Evolutionary conservation across 306 rosid species (phyloP), one percentile per base, ranked within the genome.

Genomic region (Phaseolus lunatus): DNA sequence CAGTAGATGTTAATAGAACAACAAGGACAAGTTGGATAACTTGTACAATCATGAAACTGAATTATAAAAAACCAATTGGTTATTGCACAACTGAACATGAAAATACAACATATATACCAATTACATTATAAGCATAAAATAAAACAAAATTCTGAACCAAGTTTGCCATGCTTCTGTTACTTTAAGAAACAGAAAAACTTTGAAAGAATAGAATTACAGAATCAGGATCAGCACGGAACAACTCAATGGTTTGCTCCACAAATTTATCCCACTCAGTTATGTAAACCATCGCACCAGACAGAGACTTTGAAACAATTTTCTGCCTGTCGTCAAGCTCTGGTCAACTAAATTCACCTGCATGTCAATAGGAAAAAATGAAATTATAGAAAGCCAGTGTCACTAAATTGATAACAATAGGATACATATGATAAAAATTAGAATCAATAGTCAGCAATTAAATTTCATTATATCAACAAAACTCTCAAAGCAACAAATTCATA

Each of bases 161-260:
- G 41, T 43, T 24, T 41, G 13, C 12, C 35, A 54, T 6, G 53
- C 12, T 70, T 23, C 44, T 33, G 37, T 58, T 11, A 22, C 43
- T 15, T 29, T 22, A 13, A 41, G 13, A 70, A 39, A 53, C 0
- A 0, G 22, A 33, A 62, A 20, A 9, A 0, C 2, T 43, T 31
- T 61, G 45, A 45, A 7, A 71, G 22, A 1, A 9, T 31, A 43
- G 7, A 41, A 66, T 61, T 80, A 92, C 97, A 62, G 97, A 86
- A 61, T 89, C 89, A 61, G 96, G 96, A 86, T 89, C 94, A 61
- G 92, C 91, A 31, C 97, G 97, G 87, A 90, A 92, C 80, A 92
- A n/a, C 78, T 90, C 89, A 16, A 92, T 87, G 73, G 97, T 90
- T 80, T 93, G 91, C 26, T 92, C 96, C 15, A 89, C 89, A 49